Conservation (phyloP, 2,329 filamentous ascomycete species). For the Westerdykella ornata region DNA sequence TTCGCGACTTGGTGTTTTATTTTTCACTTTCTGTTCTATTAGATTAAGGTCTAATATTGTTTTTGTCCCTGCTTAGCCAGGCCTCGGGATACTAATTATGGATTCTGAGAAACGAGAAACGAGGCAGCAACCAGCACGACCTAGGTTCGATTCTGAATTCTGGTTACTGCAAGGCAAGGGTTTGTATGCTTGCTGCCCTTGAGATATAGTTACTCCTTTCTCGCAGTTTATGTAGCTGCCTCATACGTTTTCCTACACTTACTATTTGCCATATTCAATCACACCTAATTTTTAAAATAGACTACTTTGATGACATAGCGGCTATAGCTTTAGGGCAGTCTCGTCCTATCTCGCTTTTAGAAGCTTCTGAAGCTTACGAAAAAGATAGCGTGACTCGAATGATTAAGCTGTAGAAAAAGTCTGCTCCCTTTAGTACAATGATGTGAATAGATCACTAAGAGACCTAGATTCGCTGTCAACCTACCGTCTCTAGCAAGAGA, state of each 20-base stretch:
- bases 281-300: neutral
- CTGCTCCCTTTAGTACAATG: neutral
- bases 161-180: neutral
- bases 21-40: neutral
- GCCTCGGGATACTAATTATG: neutral
- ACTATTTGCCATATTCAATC: neutral
- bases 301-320: neutral
- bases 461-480: neutral
- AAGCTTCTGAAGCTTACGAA: neutral
- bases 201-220: neutral
- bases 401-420: neutral
- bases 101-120: neutral
- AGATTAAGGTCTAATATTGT: neutral
- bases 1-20: neutral
- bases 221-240: neutral
- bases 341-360: neutral
- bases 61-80: neutral
- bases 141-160: too few species aligned
- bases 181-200: neutral
- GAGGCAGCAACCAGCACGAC: neutral
- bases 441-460: neutral
- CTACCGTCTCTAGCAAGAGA: neutral
- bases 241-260: neutral
- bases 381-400: neutral
- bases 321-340: neutral